Evolutionary conservation across 495 filamentous ascomycete species (phyloP).

Genomic region (Trichoderma reesei): DNA sequence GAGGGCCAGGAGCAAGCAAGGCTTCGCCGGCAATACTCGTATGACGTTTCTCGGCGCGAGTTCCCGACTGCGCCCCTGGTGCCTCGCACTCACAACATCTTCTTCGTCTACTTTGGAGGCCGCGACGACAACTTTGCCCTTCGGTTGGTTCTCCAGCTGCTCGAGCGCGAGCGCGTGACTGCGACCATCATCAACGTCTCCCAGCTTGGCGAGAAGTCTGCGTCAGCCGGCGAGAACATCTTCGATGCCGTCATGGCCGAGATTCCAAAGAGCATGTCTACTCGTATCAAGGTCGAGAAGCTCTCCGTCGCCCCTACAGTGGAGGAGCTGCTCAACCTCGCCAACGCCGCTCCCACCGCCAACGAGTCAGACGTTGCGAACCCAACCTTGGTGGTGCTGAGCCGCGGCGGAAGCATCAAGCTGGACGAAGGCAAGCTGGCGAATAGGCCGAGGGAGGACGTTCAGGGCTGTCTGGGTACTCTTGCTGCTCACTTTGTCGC

Average conservation of each 20-base stretch:
- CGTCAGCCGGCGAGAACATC: not conserved
- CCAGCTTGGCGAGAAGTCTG: not conserved
- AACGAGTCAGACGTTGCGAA: not conserved
- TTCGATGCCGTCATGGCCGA: not conserved
- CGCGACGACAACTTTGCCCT: constrained; percentile 75
- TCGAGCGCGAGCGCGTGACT: constrained; percentile 65
- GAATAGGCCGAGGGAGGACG: not conserved
- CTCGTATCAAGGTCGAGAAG: not conserved
- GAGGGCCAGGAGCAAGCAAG: constrained; percentile 23
- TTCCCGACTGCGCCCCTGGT: constrained; percentile 36
- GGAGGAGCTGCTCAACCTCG: not conserved
- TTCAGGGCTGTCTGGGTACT: not conserved
- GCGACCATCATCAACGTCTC: constrained; percentile 53
- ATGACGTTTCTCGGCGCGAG: constrained; percentile 42
- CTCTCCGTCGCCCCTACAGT: not conserved
- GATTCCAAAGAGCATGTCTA: not conserved
- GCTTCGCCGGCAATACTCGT: constrained; percentile 41
- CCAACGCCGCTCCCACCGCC: not conserved
- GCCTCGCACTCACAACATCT: constrained; percentile 73
- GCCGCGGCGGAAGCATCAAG: not conserved
- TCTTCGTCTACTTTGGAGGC: constrained; percentile 81
- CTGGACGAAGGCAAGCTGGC: not conserved
- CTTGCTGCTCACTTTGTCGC: constrained; percentile 4
- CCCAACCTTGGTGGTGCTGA: not conserved
- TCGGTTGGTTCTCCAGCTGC: constrained; percentile 70